Evolutionary conservation across 1,284 basidiomycete species (phyloP).

Genomic region (Ceratorhiza oryzae-sativae): DNA sequence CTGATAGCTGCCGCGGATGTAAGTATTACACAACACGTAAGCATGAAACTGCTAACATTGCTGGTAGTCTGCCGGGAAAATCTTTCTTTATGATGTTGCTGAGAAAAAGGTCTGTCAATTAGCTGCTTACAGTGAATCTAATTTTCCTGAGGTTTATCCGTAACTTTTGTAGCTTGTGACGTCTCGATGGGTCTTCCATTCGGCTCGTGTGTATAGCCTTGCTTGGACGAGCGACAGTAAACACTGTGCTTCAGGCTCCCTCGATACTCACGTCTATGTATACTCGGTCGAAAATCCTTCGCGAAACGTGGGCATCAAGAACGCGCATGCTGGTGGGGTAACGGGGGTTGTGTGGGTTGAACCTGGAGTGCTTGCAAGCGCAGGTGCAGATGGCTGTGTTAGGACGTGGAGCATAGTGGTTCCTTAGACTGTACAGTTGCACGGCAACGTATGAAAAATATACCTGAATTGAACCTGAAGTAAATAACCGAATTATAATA

Average conservation of each 20-base stretch:
- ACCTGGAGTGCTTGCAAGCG: constrained; percentile 66
- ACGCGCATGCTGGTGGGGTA: constrained; percentile 83
- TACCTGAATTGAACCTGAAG: background rate
- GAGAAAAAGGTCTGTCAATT: constrained; percentile 61
- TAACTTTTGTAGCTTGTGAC: constrained; percentile 60
- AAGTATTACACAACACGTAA: constrained; percentile 47
- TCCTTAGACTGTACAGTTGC: constrained; percentile 42
- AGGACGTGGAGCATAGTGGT: constrained; percentile 77
- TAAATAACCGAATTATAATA: background rate
- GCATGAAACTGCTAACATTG: background rate
- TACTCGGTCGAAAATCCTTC: constrained; percentile 83
- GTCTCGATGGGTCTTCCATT: constrained; percentile 88
- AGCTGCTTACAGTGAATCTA: background rate
- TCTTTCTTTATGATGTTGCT: constrained; percentile 77
- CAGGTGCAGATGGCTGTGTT: constrained; percentile 86
- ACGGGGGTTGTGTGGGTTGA: constrained; percentile 83
- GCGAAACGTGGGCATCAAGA: constrained; percentile 84
- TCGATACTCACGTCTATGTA: constrained; percentile 92
- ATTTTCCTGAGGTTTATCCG: background rate
- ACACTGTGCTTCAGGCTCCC: constrained; percentile 84
- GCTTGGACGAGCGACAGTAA: constrained; percentile 77
- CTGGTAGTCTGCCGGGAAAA: constrained; percentile 73
- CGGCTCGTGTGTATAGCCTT: constrained; percentile 80
- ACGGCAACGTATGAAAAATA: background rate
- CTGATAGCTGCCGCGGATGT: constrained; percentile 85